A percentile compares a stretch with the other conserved stretches of the same genome.
These are phyloP conservation scores for Chalciporus piperatus DNA, from an alignment of 768 basidiomycete species.

Conservation along the genomic window DNA sequence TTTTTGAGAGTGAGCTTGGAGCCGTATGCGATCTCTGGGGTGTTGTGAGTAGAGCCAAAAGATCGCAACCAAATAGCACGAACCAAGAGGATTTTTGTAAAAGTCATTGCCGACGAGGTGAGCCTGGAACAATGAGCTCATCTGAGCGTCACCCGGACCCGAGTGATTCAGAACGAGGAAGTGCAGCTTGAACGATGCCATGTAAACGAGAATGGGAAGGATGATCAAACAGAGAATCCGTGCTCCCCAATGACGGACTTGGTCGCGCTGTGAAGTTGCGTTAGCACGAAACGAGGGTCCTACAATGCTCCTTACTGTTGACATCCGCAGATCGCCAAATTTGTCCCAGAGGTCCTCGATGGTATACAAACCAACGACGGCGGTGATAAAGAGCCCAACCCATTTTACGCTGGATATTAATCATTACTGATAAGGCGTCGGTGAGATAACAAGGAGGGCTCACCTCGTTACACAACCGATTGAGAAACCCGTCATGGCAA, in stretches of 20 bases:
- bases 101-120: constrained; percentile 95
- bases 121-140: constrained; percentile 98
- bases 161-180: constrained; percentile 92
- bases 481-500: constrained; percentile 87
- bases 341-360: constrained; percentile 99
- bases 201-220: constrained; percentile 89
- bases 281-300: constrained; percentile 10
- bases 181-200: constrained; percentile 93
- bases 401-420: constrained; percentile 78
- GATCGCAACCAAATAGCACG: constrained; percentile 14
- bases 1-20: constrained; percentile 94
- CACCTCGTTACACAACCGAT: constrained; percentile 95
- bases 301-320: constrained; percentile 57
- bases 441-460: constrained; percentile 6
- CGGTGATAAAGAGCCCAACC: constrained; percentile 94
- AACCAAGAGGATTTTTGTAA: constrained; percentile 82
- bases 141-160: constrained; percentile 96
- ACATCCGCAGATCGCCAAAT: constrained; percentile 93
- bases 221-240: constrained; percentile 83
- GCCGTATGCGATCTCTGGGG: constrained; percentile 79
- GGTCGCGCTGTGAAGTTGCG: constrained; percentile 58
- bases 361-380: constrained; percentile 93
- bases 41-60: not conserved
- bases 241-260: constrained; percentile 88
- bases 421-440: not conserved